Evolutionary conservation across 371 early-diverging fungal genomes (phyloP), one percentile per base, ranked within the genome.

Genomic region (Rhizopus delemar): DNA sequence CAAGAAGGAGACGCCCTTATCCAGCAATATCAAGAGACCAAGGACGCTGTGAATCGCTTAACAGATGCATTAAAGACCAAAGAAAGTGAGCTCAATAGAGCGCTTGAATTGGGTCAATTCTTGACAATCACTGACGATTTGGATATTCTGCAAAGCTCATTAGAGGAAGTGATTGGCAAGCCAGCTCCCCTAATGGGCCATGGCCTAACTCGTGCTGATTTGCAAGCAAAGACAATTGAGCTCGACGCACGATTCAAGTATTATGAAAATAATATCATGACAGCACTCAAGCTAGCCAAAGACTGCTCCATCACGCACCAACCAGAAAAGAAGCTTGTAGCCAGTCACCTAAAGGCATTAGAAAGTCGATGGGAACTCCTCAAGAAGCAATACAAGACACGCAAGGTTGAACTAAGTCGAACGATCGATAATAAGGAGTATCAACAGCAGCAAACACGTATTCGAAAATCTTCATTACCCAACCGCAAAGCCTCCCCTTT

Each of bases 181-280:
- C 58, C 74, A 29, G 59, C 62, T 8, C 58, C 67, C 0, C 63
- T 65, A 41, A 63, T 68, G 39, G 64, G 66, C 53, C 28, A 41
- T 8, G 33, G 53, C 15, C 56, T 71, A 22, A 68, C 61, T n/a
- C 70, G 74, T 11, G 67, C 80, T 16, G 85, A 83, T 39, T 59
- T 86, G 8, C 77, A 84, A 29, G 73, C 81, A 0, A 67, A 77
- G 48, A 62, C 65, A 38, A 81, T 82, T 55, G 85, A 85, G 51
- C 66, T 84, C 2, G 81, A 80, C 13, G 77, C 81, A 0, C 69
- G 82, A n/a, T 84, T 79, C 74, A 79, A 78, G 33, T 74, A 81
- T 43, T 79, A 77, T 54, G 80, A 80, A 41, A 76, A 71, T 2
- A 69, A 71, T 8, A 75, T 84, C 38, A 53, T 69, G 31, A 66